phyloP scores from a whole-genome alignment of 1,139 yeast genomes.

The Blastobotrys serpentis region DNA sequence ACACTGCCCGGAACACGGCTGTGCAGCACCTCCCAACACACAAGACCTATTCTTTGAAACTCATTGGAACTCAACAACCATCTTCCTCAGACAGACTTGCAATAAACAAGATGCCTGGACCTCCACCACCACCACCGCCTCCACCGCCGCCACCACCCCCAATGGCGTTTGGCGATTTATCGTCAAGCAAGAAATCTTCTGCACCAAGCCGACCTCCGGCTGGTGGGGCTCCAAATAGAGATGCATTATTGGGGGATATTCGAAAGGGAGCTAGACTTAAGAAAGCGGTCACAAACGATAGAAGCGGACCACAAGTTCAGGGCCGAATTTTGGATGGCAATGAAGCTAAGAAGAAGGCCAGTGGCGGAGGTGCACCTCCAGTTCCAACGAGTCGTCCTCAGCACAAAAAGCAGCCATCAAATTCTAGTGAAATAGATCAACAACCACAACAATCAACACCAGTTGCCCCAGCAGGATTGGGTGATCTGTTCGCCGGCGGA shows the following conservation, averaged over 20 bases:
- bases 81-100: too few species aligned
- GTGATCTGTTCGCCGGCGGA: conserved; percentile 83
- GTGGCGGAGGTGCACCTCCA: conserved; percentile 41
- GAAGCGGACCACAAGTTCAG: conserved; percentile 55
- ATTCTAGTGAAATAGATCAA: not conserved
- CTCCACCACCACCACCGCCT: conserved; percentile 36
- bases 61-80: too few species aligned
- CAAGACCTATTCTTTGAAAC: too few species aligned
- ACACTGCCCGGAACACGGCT: not conserved
- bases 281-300: conserved; percentile 72
- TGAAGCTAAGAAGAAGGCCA: conserved; percentile 23
- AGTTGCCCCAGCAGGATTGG: conserved; percentile 55
- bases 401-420: conserved; percentile 2
- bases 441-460: conserved; percentile 20
- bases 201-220: conserved; percentile 29
- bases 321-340: conserved; percentile 34
- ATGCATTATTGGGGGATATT: conserved; percentile 84
- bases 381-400: conserved; percentile 25
- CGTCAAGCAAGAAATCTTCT: conserved; percentile 24
- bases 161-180: conserved; percentile 34
- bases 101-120: conserved; percentile 28
- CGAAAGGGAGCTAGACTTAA: conserved; percentile 74
- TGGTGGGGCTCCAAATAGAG: conserved; percentile 42
- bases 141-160: conserved; percentile 40
- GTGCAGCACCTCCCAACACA: conserved; percentile 20